Base-by-base conservation (phyloP, 225 moss, liverwort and hornwort species). In the Pseudoscleropodium purum region DNA sequence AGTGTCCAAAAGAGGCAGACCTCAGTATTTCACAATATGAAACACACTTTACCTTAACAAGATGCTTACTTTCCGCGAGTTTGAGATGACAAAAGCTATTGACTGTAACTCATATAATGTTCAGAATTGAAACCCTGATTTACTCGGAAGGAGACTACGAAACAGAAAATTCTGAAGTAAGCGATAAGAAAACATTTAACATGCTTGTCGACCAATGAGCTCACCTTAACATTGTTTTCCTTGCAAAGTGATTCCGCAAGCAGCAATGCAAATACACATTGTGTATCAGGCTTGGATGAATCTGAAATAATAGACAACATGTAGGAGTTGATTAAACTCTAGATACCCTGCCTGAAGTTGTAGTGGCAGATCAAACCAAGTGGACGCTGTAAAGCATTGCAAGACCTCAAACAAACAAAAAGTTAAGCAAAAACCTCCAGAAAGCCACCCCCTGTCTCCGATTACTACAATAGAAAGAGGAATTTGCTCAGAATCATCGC, bases 241-340 rank as follows among this genome's bases (percentile, higher is more conserved):
- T 94, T 93, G 92, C 95, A 95, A 75, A 95, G 61, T 39, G 94
- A 92, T 93, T 95, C 95, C 43, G 95, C 95, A 91, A 95, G 92
- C 37, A 95, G 86, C 91, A 95, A 91, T 54, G 95, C 95, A 76
- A 95, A 95, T 84, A 95, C 94, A 75, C 93, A 93, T 92, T 93
- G 95, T 84, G 93, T 95, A 85, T 95, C 95, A 87, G 95, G 94
- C 75, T 94, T 95, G 88, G 91, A 78, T 83, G 95, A 91, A n/a
- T 95, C 95, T 95, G 95, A 85, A 89, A 88, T 56, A 47, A 83
- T 79, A 91, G 30, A 65, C 66, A 90, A 86, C 81, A 79, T 49
- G 81, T 31, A 70, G 79, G 75, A 34, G 49, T 84, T 69, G 26
- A 83, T 81, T 54, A 69, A 79, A 75, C 27, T 84, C 86, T 70